phyloP scores from a whole-genome alignment of 2,329 filamentous ascomycete genomes.

The Fonsecaea nubica region DNA sequence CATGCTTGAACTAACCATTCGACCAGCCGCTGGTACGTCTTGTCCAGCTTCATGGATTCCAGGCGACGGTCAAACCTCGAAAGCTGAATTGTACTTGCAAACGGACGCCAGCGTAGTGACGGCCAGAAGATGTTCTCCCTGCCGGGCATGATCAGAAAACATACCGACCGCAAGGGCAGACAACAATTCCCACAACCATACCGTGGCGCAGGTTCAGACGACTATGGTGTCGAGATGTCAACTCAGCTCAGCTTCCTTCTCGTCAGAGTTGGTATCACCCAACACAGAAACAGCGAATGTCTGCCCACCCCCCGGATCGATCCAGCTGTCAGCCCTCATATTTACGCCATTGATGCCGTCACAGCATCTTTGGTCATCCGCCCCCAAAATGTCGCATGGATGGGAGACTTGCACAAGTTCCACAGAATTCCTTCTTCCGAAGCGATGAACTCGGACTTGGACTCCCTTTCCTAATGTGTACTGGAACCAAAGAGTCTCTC shows the following conservation, averaged over 20 bases:
- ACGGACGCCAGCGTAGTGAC: slow-evolving; percentile 1
- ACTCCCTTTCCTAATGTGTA: background rate
- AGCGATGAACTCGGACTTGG: slow-evolving; percentile 8
- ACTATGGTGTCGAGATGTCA: slow-evolving; percentile 4
- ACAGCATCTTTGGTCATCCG: background rate
- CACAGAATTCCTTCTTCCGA: background rate
- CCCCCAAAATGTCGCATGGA: slow-evolving; percentile 12
- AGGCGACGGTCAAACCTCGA: slow-evolving; percentile 29
- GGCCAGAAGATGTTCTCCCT: background rate
- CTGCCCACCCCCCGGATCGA: slow-evolving; percentile 7
- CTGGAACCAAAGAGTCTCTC: background rate
- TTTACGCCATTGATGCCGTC: slow-evolving; percentile 5
- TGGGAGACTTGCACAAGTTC: background rate
- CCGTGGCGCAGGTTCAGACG: slow-evolving; percentile 14
- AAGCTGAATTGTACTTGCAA: slow-evolving; percentile 29
- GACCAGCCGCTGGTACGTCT: slow-evolving; percentile 28
- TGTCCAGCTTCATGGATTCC: slow-evolving; percentile 33
- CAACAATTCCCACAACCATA: slow-evolving; percentile 11
- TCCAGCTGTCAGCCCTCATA: slow-evolving; percentile 9
- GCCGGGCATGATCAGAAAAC: background rate
- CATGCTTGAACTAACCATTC: slow-evolving; percentile 8
- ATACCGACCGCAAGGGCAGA: background rate
- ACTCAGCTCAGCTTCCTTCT: slow-evolving; percentile 16
- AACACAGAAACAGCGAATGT: slow-evolving; percentile 16
- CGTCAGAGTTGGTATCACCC: background rate